These are phyloP conservation scores for Boletus reticuloceps DNA, from an alignment of 768 basidiomycete species.

Conservation along the genomic window DNA sequence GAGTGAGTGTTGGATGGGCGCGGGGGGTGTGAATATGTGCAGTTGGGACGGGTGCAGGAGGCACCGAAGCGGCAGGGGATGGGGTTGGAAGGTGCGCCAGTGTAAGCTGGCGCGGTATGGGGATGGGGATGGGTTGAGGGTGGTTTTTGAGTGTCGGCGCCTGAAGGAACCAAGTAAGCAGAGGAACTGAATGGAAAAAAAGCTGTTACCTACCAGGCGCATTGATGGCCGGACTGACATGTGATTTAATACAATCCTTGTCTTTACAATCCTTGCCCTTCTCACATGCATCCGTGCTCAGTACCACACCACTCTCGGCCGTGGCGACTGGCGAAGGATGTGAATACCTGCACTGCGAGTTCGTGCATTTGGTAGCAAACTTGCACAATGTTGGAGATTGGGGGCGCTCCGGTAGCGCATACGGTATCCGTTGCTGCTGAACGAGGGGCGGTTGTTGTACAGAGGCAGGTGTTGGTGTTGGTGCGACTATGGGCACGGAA, in stretches of 20 bases:
- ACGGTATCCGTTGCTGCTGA: slow-evolving; percentile 41
- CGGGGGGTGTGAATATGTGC: slow-evolving; percentile 67
- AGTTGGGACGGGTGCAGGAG: slow-evolving; percentile 65
- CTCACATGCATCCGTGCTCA: slow-evolving; percentile 93
- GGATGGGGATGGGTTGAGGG: slow-evolving; percentile 36
- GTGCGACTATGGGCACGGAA: slow-evolving; percentile 22
- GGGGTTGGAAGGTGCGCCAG: slow-evolving; percentile 24
- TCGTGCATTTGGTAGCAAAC: slow-evolving; percentile 87
- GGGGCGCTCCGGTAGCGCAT: slow-evolving; percentile 70
- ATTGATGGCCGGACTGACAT: slow-evolving; percentile 83
- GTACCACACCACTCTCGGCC: slow-evolving; percentile 88
- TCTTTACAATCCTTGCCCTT: slow-evolving; percentile 87
- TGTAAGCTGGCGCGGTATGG: slow-evolving; percentile 31
- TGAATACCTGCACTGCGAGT: slow-evolving; percentile 84
- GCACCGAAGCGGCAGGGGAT: slow-evolving; percentile 68
- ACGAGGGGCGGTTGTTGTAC: slow-evolving; percentile 4
- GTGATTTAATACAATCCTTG: slow-evolving; percentile 88
- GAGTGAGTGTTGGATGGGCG: slow-evolving; percentile 39
- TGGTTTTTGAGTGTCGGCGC: slow-evolving; percentile 33
- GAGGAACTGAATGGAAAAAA: neutral
- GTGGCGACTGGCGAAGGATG: slow-evolving; percentile 98
- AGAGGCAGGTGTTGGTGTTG: slow-evolving; percentile 28
- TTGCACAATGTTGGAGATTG: slow-evolving; percentile 93
- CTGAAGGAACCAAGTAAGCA: slow-evolving; percentile 20
- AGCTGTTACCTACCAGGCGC: slow-evolving; percentile 46